A percentile compares a stretch with the other conserved stretches of the same genome.
Conservation (phyloP, 2,329 filamentous ascomycete genomes). For the Reticulascus tulasneorum region DNA sequence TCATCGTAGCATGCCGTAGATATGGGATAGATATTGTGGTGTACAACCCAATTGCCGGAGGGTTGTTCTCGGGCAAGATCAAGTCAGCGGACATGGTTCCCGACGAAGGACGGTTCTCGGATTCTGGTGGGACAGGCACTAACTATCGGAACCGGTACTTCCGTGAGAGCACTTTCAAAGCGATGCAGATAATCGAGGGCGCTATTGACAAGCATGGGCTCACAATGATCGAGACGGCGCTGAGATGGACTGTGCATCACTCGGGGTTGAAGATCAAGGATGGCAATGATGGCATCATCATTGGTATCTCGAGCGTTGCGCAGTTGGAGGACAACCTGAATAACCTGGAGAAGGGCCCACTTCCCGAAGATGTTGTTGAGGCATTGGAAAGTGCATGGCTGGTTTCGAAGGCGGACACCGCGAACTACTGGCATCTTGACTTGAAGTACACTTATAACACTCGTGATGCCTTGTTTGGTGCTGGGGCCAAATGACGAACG, state of each 20-base stretch:
- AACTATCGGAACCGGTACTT: conserved; percentile 69
- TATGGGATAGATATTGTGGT: conserved; percentile 77
- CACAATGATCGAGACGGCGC: conserved; percentile 66
- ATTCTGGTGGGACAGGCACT: conserved; percentile 41
- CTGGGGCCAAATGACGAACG: conserved; percentile 30
- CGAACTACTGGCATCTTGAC: conserved; percentile 55
- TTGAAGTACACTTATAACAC: conserved; percentile 66
- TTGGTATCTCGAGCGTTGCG: conserved; percentile 53
- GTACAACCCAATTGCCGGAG: conserved; percentile 80
- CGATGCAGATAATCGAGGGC: conserved; percentile 63
- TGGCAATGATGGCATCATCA: conserved; percentile 56
- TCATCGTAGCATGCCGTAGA: conserved; percentile 68
- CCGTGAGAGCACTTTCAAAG: conserved; percentile 59
- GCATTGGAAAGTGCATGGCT: conserved; percentile 75
- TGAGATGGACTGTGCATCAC: conserved; percentile 73
- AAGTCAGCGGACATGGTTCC: conserved; percentile 61
- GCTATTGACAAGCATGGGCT: conserved; percentile 65
- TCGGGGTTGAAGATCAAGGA: conserved; percentile 50
- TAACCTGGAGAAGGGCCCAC: conserved; percentile 62
- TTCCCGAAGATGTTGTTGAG: conserved; percentile 72
- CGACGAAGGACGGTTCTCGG: conserved; percentile 65
- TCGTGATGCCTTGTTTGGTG: conserved; percentile 52
- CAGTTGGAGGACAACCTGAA: conserved; percentile 57
- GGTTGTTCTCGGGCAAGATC: conserved; percentile 76
- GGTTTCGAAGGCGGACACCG: conserved; percentile 56